These are phyloP conservation scores for Boletus tomentosulus DNA, from an alignment of 768 basidiomycete species.

Conservation along the genomic window DNA sequence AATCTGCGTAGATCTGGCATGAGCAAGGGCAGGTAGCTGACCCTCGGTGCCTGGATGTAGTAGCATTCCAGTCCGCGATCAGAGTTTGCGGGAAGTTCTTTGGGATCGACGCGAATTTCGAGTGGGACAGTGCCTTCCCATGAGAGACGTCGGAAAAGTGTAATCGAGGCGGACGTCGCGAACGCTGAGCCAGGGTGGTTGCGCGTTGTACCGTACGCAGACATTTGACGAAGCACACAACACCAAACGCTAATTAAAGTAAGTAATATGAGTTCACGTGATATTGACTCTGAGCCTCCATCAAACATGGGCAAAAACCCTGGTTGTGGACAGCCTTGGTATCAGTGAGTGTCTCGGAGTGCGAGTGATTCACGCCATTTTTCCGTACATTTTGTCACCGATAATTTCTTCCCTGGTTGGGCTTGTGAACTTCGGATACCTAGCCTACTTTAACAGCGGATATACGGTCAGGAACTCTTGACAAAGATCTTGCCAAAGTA, in stretches of 20 bases:
- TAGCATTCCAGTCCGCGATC: slow-evolving; percentile 89
- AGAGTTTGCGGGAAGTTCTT: slow-evolving; percentile 85
- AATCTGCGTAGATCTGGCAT: slow-evolving; percentile 86
- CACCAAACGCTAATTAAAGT: background rate
- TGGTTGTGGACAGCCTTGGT: no score
- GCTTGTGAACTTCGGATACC: no score
- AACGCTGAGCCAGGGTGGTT: slow-evolving; percentile 45
- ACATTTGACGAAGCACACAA: slow-evolving; percentile 34
- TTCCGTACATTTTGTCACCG: no score
- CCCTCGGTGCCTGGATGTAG: slow-evolving; percentile 85
- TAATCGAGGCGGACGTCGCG: slow-evolving; percentile 57
- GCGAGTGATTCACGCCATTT: no score
- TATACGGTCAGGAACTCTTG: background rate
- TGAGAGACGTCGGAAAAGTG: slow-evolving; percentile 80
- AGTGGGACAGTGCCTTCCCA: slow-evolving; percentile 92
- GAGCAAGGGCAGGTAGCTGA: slow-evolving; percentile 89
- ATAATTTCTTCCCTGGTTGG: no score
- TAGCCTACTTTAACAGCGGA: no score
- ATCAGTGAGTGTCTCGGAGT: no score
- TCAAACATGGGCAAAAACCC: background rate
- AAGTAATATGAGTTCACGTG: slow-evolving; percentile 10
- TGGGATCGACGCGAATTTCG: slow-evolving; percentile 83
- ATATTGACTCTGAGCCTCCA: background rate
- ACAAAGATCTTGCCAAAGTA: slow-evolving; percentile 21
- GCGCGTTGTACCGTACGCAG: slow-evolving; percentile 49